phyloP scores from a whole-genome alignment of 1,284 basidiomycete species.

The Marasmius tenuissimus region DNA sequence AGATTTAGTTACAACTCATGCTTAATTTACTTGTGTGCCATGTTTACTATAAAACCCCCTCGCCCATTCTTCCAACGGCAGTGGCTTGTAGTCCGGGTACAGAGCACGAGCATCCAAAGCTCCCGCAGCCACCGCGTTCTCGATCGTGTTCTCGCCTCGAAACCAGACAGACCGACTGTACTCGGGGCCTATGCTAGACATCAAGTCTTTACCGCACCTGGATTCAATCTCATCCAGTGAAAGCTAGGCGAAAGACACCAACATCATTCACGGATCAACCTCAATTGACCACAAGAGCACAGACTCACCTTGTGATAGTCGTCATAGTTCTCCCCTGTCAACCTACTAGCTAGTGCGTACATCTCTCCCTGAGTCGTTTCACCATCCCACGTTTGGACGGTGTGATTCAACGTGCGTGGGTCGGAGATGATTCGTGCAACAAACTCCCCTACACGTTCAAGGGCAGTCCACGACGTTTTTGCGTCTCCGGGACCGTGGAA shows the following conservation, averaged over 20 bases:
- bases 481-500: constrained; percentile 7
- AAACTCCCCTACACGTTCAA: constrained; percentile 9
- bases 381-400: neutral
- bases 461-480: constrained; percentile 7
- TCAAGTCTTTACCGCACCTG: neutral
- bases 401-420: constrained; percentile 13
- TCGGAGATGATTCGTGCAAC: constrained; percentile 13
- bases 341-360: neutral
- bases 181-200: neutral
- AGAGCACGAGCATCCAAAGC: neutral
- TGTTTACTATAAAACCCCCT: neutral
- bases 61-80: neutral
- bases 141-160: neutral
- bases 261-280: too few species aligned
- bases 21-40: too few species aligned
- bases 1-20: too few species aligned
- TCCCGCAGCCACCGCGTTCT: neutral
- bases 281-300: too few species aligned
- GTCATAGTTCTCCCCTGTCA: neutral
- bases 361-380: neutral
- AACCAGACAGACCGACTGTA: neutral
- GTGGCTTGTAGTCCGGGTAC: neutral
- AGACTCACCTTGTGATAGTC: neutral
- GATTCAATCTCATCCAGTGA: neutral
- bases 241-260: neutral